Conservation (phyloP, 345 rosid species). For the Salix arbutifolia region DNA sequence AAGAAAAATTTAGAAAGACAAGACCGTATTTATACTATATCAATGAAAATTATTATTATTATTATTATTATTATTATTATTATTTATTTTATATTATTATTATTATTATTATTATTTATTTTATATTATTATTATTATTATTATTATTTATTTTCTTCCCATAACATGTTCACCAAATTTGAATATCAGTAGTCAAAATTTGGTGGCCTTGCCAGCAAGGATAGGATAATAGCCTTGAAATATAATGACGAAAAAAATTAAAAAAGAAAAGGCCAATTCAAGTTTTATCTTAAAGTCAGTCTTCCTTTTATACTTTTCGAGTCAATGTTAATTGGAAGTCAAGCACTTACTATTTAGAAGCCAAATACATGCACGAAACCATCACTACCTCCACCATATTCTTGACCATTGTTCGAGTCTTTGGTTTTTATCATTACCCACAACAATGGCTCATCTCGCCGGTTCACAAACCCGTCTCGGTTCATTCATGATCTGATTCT, state of each 20-base stretch:
- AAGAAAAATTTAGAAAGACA: too few species aligned
- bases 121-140: too few species aligned
- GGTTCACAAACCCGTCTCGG: too few species aligned
- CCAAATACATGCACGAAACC: not conserved
- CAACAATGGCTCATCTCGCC: rapidly evolving
- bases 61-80: too few species aligned
- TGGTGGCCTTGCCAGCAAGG: not conserved
- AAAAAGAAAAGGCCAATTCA: too few species aligned
- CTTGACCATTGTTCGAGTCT: not conserved
- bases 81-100: too few species aligned
- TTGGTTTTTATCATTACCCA: not conserved
- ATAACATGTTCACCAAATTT: too few species aligned
- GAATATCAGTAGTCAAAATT: too few species aligned
- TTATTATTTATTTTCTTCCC: not conserved
- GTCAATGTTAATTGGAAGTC: not conserved
- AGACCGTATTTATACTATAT: too few species aligned
- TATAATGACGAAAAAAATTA: not conserved
- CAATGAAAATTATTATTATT: too few species aligned
- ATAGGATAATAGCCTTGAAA: not conserved
- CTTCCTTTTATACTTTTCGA: not conserved
- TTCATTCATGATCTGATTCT: too few species aligned
- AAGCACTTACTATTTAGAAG: not conserved
- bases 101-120: too few species aligned
- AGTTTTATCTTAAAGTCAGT: not conserved
- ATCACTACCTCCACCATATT: not conserved